Conservation (phyloP, 2,329 filamentous ascomycete genomes). For the Sporothrix schenckii region DNA sequence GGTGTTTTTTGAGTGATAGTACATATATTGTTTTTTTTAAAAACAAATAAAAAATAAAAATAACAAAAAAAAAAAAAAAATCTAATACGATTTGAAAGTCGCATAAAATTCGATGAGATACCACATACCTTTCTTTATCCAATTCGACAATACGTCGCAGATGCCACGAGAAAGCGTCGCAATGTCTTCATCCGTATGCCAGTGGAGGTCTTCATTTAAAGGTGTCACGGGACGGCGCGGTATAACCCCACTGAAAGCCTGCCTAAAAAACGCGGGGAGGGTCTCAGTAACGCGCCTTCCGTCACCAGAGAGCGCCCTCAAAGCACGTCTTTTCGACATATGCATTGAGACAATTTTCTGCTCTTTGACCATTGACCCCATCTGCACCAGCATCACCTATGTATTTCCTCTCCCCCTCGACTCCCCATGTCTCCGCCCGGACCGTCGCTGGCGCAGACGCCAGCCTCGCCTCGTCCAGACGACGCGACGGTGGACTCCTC, state of each 20-base stretch:
- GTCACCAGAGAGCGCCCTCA: background rate
- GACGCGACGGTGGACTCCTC: background rate
- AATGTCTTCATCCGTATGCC: too few species aligned
- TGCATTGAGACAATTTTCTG: background rate
- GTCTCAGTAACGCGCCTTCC: background rate
- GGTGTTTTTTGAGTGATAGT: too few species aligned
- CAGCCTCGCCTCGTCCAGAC: background rate
- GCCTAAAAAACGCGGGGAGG: constrained; percentile 1
- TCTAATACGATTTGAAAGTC: too few species aligned
- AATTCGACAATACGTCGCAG: too few species aligned
- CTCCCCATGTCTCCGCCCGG: constrained; percentile 17
- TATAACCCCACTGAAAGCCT: background rate
- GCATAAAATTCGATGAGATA: too few species aligned
- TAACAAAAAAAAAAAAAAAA: too few species aligned
- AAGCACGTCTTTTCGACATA: background rate
- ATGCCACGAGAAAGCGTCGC: too few species aligned
- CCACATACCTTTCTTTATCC: too few species aligned
- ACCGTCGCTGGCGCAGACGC: background rate
- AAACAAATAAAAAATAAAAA: too few species aligned
- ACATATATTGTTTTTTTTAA: too few species aligned
- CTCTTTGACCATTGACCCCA: background rate
- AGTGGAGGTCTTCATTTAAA: too few species aligned
- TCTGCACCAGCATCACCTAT: background rate
- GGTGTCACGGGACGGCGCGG: constrained; percentile 15
- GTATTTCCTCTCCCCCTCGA: background rate